Conservation (phyloP, 2,329 filamentous ascomycete genomes). For the Pseudocercospora crystallina region DNA sequence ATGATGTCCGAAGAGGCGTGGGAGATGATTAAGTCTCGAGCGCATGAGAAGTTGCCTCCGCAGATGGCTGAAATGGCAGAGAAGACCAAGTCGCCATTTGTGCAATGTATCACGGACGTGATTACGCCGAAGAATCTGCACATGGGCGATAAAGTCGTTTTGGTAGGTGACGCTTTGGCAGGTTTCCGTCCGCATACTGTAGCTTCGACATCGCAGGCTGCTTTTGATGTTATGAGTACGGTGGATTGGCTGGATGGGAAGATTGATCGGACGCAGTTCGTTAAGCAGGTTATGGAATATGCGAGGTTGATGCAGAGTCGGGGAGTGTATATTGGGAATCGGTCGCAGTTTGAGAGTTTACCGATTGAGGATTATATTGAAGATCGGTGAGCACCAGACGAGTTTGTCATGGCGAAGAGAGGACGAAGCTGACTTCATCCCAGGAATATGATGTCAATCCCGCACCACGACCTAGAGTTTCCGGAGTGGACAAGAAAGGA, state of each 20-base stretch:
- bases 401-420: no score
- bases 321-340: slow-evolving; percentile 41
- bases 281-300: slow-evolving; percentile 39
- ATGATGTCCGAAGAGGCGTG: slow-evolving; percentile 41
- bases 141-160: slow-evolving; percentile 42
- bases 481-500: slow-evolving; percentile 23
- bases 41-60: slow-evolving; percentile 34
- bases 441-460: slow-evolving; percentile 22
- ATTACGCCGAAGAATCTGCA: slow-evolving; percentile 41
- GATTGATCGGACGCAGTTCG: slow-evolving; percentile 38
- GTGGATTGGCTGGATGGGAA: slow-evolving; percentile 43
- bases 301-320: slow-evolving; percentile 40
- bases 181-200: slow-evolving; percentile 49
- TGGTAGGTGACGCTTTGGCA: slow-evolving; percentile 49
- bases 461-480: slow-evolving; percentile 17
- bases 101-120: slow-evolving; percentile 47
- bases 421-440: background rate
- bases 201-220: slow-evolving; percentile 48
- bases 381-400: slow-evolving; percentile 19
- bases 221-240: slow-evolving; percentile 43
- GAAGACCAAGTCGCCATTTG: slow-evolving; percentile 43
- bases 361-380: slow-evolving; percentile 40
- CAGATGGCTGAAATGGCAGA: slow-evolving; percentile 45
- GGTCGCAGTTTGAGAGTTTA: slow-evolving; percentile 42
- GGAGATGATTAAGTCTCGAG: slow-evolving; percentile 40